These are phyloP conservation scores for Solanum pinnatisectum DNA, from an alignment of 257 asterid species.

Conservation along the genomic window DNA sequence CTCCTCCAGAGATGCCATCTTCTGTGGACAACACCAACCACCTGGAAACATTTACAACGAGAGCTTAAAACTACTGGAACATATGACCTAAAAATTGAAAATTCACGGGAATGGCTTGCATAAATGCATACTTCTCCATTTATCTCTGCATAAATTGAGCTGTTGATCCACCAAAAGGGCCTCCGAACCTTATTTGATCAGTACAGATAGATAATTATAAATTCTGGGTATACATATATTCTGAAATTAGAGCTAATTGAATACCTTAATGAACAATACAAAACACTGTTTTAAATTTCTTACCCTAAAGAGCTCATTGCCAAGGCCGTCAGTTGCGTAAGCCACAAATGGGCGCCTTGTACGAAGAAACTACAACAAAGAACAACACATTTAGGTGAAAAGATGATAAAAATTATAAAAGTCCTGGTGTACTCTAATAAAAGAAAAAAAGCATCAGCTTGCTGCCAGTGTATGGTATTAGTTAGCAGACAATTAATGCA, in stretches of 20 bases:
- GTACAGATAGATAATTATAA: not conserved
- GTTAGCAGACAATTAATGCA: not conserved
- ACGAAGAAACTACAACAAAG: constrained; percentile 66
- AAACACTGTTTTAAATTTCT: constrained; percentile 5
- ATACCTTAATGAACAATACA: not conserved
- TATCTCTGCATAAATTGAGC: constrained; percentile 90
- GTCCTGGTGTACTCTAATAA: not conserved
- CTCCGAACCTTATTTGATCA: constrained; percentile 57
- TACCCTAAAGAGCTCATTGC: constrained; percentile 82
- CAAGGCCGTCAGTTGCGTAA: constrained; percentile 59
- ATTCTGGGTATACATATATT: not conserved
- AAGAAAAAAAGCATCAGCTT: not conserved
- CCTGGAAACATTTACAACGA: constrained; percentile 27
- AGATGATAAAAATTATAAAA: not conserved
- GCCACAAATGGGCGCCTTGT: constrained; percentile 88
- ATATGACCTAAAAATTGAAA: not conserved
- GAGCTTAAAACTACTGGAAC: not conserved
- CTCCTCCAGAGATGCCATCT: constrained; percentile 99
- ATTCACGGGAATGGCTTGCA: not conserved
- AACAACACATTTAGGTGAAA: not conserved
- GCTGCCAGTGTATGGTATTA: not conserved
- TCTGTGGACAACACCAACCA: constrained; percentile 93
- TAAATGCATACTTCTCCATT: constrained; percentile 59
- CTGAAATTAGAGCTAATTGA: not conserved
- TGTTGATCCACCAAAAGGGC: constrained; percentile 99